phyloP scores from a whole-genome alignment of 129 eudicot species.

The Smallanthus sonchifolius region DNA sequence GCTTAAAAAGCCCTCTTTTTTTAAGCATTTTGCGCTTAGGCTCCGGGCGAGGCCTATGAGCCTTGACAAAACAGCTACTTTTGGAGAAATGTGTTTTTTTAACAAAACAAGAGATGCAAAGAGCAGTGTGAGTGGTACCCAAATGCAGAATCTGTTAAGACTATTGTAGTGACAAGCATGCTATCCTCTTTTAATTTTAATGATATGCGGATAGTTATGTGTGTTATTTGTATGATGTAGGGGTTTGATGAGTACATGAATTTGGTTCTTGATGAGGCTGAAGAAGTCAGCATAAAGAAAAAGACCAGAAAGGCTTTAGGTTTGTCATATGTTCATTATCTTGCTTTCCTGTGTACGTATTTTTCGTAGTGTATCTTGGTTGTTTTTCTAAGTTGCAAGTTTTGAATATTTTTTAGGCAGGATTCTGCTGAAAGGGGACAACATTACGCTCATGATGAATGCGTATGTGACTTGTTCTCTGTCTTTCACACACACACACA shows the following conservation, averaged over 20 bases:
- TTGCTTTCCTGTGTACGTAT: neutral
- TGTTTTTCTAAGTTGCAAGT: neutral
- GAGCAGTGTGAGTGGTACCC: neutral
- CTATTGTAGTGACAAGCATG: neutral
- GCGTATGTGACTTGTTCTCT: slow-evolving; percentile 31
- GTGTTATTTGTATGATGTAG: slow-evolving; percentile 5
- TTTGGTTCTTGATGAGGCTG: slow-evolving; percentile 79
- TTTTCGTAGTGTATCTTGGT: neutral
- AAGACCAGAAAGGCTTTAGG: slow-evolving; percentile 66
- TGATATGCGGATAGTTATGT: neutral
- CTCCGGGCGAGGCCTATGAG: too few species aligned
- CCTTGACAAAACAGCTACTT: neutral
- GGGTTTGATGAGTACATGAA: slow-evolving; percentile 91
- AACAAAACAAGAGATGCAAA: neutral
- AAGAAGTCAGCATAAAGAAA: slow-evolving; percentile 68
- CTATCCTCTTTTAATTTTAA: neutral
- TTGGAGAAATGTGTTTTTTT: neutral
- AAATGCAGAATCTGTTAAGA: neutral
- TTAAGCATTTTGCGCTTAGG: too few species aligned
- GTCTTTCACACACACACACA: neutral
- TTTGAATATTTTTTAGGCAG: slow-evolving; percentile 37
- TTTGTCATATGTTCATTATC: slow-evolving; percentile 7
- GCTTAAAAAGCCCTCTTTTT: too few species aligned
- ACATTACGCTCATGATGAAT: slow-evolving; percentile 75
- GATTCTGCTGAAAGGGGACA: slow-evolving; percentile 69